These are phyloP conservation scores for Malassezia nana DNA, from an alignment of 1,284 basidiomycete genomes.

Conservation along the genomic window DNA sequence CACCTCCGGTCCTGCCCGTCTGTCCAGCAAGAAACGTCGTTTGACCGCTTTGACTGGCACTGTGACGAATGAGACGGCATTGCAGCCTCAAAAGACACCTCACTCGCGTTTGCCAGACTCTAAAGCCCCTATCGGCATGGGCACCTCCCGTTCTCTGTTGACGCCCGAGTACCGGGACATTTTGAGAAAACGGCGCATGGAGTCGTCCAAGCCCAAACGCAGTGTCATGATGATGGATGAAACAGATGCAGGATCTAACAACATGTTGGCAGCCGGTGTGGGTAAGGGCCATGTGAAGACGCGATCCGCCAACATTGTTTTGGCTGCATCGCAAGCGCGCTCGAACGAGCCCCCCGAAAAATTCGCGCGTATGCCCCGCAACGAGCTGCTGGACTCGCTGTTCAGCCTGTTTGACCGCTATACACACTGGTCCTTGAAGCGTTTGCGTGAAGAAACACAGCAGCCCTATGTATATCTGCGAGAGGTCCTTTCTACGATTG, in stretches of 20 bases:
- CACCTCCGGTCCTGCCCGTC: constrained; percentile 6
- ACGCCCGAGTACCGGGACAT: constrained; percentile 51
- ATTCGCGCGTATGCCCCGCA: constrained; percentile 76
- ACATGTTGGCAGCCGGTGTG: constrained; percentile 46
- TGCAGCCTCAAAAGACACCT: constrained; percentile 27
- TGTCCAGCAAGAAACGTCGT: constrained; percentile 9
- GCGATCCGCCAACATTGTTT: constrained; percentile 22
- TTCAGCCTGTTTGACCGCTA: constrained; percentile 69
- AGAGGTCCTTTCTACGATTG: constrained; percentile 72
- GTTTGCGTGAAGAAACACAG: constrained; percentile 67
- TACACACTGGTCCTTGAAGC: constrained; percentile 72
- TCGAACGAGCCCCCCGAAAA: constrained; percentile 52
- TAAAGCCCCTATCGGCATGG: constrained; percentile 35
- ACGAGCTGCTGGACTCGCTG: constrained; percentile 76
- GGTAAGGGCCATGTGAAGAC: constrained; percentile 28
- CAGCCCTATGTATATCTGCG: constrained; percentile 86
- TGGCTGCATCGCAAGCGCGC: constrained; percentile 13
- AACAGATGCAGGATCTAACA: constrained; percentile 44
- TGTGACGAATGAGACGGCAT: constrained; percentile 39
- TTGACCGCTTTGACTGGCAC: constrained; percentile 33
- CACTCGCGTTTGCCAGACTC: not conserved
- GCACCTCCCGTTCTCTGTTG: constrained; percentile 21
- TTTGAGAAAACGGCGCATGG: constrained; percentile 48
- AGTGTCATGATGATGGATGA: constrained; percentile 50
- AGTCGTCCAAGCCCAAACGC: constrained; percentile 50